These are phyloP conservation scores for Amborella trichopoda DNA, from an alignment of 164 flowering plant species.

Conservation along the genomic window DNA sequence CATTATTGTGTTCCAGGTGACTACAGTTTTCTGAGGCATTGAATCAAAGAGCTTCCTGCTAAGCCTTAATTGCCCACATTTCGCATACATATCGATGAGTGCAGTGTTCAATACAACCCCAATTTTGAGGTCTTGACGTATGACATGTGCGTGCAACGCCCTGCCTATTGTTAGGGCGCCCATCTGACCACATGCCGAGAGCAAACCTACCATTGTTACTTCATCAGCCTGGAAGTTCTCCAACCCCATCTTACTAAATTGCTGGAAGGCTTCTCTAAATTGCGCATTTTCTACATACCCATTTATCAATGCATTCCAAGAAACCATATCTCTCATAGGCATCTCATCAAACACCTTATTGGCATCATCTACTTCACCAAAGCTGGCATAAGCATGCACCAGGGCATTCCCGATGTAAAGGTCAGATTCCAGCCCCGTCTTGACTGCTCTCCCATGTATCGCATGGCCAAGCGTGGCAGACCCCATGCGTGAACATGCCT, in stretches of 20 bases:
- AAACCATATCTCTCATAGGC: constrained; percentile 33
- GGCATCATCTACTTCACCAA: constrained; percentile 25
- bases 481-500: constrained; percentile 35
- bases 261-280: constrained; percentile 27
- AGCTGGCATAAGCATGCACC: constrained; percentile 44
- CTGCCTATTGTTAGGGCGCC: constrained; percentile 42
- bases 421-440: constrained; percentile 40
- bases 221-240: constrained; percentile 33
- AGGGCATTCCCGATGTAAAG: constrained; percentile 47
- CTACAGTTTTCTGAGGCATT: constrained; percentile 49
- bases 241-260: constrained; percentile 43
- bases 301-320: constrained; percentile 58
- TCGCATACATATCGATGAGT: constrained; percentile 60
- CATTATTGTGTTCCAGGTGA: constrained; percentile 49
- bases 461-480: constrained; percentile 34
- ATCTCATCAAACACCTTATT: constrained; percentile 34
- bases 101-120: constrained; percentile 51
- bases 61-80: constrained; percentile 48
- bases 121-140: constrained; percentile 14
- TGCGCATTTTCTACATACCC: constrained; percentile 28
- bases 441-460: constrained; percentile 29
- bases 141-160: constrained; percentile 42
- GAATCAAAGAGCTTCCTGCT: constrained; percentile 44
- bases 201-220: constrained; percentile 51
- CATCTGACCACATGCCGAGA: constrained; percentile 45